A percentile compares a stretch with the other conserved stretches of the same genome.
These are phyloP conservation scores for Dryadomyces quercivorus DNA, from an alignment of 2,329 filamentous ascomycete species.

Conservation along the genomic window DNA sequence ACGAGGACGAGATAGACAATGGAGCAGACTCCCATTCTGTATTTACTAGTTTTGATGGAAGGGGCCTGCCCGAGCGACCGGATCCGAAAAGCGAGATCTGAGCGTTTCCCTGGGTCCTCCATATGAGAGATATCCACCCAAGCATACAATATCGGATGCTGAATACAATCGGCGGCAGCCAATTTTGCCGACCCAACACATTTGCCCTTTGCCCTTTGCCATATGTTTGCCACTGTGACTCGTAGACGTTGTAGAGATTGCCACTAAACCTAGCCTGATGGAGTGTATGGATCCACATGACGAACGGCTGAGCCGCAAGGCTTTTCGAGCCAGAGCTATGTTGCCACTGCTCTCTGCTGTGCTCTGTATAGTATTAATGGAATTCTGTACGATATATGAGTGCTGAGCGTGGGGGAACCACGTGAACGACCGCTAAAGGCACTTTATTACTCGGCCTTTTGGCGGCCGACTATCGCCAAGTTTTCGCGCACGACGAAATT, in stretches of 20 bases:
- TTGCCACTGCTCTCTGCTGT: neutral
- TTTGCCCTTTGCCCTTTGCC: too few species aligned
- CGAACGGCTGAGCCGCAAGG: too few species aligned
- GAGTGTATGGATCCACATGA: too few species aligned
- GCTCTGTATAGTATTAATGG: too few species aligned
- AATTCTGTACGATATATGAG: neutral
- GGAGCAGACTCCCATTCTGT: neutral
- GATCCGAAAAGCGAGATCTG: neutral
- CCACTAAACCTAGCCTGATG: too few species aligned
- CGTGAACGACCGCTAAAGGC: neutral
- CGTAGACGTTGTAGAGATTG: too few species aligned
- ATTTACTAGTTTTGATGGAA: neutral
- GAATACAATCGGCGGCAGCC: neutral
- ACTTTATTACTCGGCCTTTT: neutral
- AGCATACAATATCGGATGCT: neutral
- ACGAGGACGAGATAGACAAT: neutral
- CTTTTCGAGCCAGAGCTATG: too few species aligned
- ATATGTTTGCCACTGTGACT: too few species aligned
- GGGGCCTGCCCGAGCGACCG: neutral
- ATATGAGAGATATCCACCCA: neutral
- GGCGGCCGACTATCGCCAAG: neutral
- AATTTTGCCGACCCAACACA: too few species aligned
- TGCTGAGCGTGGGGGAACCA: neutral
- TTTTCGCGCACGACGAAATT: neutral
- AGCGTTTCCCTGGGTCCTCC: neutral